Percentiles rank a stretch among this genome's conserved stretches.
These are phyloP conservation scores for Aspergillus proliferans DNA, from an alignment of 2,329 filamentous ascomycete species.

Conservation along the genomic window DNA sequence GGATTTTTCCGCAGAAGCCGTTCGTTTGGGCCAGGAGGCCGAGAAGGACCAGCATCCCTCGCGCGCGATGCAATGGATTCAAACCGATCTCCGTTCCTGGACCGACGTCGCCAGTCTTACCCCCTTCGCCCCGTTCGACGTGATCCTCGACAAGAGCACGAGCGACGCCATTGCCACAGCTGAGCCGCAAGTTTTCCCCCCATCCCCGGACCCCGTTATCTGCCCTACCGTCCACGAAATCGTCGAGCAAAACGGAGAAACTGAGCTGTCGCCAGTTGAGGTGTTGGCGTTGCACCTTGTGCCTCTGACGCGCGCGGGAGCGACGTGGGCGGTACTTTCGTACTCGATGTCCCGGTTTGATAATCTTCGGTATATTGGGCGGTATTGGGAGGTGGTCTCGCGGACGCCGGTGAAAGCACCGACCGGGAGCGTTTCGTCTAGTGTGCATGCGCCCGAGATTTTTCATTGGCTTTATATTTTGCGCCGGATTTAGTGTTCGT, in stretches of 20 bases:
- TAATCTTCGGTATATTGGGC: conserved; percentile 13
- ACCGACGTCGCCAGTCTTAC: conserved; percentile 19
- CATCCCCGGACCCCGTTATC: conserved; percentile 4
- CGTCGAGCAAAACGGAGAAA: conserved; percentile 5
- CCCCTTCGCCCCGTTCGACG: conserved; percentile 24
- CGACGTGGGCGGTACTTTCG: conserved; percentile 27
- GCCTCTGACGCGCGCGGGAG: conserved; percentile 20
- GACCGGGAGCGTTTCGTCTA: conserved; percentile 20
- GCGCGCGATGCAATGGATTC: conserved; percentile 21
- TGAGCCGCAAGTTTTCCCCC: conserved; percentile 9
- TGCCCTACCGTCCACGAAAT: conserved; percentile 19
- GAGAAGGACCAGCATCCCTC: conserved; percentile 15
- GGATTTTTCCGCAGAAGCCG: conserved; percentile 32
- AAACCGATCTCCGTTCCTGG: conserved; percentile 27
- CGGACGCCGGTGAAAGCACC: conserved; percentile 28
- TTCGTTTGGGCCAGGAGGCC: conserved; percentile 24
- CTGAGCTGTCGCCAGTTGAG: conserved; percentile 27
- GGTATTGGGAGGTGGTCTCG: conserved; percentile 24
- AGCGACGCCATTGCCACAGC: conserved; percentile 33
- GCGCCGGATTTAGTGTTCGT: conserved; percentile 16
- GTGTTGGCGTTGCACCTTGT: conserved; percentile 28
- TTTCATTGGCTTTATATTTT: conserved; percentile 34
- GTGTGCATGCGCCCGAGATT: conserved; percentile 25
- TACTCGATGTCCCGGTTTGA: conserved; percentile 32
- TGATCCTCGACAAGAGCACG: conserved; percentile 32